phyloP scores from a whole-genome alignment of 2,329 filamentous ascomycete genomes.

The Apiospora pterosperma region DNA sequence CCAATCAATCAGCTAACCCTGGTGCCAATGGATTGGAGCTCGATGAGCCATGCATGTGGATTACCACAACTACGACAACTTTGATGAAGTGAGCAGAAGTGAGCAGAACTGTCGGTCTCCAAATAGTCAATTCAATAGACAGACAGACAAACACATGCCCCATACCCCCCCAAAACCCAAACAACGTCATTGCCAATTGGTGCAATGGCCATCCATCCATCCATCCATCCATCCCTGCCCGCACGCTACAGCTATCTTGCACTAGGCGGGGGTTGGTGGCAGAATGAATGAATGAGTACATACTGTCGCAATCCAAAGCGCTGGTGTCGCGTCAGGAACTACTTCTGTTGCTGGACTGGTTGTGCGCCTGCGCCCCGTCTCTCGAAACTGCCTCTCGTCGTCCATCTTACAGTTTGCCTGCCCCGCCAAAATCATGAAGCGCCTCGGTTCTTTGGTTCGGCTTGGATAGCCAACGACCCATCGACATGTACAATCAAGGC shows the following conservation, averaged over 20 bases:
- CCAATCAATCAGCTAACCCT: not conserved
- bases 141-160: not conserved
- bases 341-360: not conserved
- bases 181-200: not conserved
- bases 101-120: no score
- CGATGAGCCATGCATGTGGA: not conserved
- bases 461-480: constrained; percentile 21
- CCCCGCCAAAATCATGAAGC: constrained; percentile 8
- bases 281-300: not conserved
- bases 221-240: no score
- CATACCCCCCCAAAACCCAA: no score
- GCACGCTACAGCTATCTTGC: not conserved
- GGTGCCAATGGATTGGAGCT: not conserved
- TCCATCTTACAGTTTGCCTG: no score
- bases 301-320: not conserved
- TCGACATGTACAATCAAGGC: constrained; percentile 43
- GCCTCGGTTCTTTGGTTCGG: constrained; percentile 13
- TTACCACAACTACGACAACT: not conserved
- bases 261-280: not conserved
- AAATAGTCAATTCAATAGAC: no score
- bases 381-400: not conserved
- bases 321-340: not conserved
- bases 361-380: not conserved
- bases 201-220: no score
- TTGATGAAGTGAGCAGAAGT: not conserved